A percentile compares a stretch with the other conserved stretches of the same genome.
These are phyloP conservation scores for Osmanthus fragrans DNA, from an alignment of 257 asterid genomes.

Conservation along the genomic window DNA sequence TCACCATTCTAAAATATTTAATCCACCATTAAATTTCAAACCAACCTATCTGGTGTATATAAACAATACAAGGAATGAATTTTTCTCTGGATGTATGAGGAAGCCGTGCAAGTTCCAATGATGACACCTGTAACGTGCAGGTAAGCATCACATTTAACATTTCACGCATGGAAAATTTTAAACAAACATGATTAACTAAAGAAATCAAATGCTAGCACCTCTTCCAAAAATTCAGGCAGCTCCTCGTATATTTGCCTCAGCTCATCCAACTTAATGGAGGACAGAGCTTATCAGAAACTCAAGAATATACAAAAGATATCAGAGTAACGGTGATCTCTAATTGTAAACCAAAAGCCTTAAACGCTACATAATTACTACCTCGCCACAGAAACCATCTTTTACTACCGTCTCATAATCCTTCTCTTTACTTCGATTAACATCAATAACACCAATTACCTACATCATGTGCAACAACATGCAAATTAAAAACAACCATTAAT, in stretches of 20 bases:
- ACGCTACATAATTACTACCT: conserved; percentile 48
- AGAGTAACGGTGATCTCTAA: conserved; percentile 10
- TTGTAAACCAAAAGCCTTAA: conserved; percentile 8
- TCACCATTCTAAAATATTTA: conserved; percentile 6
- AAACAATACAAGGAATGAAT: conserved; percentile 74
- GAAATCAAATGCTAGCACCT: conserved; percentile 53
- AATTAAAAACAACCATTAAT: not conserved
- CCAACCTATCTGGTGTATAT: conserved; percentile 90
- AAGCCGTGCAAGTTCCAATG: conserved; percentile 85
- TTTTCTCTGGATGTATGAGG: conserved; percentile 63
- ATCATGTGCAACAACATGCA: conserved; percentile 30
- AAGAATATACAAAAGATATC: conserved; percentile 26
- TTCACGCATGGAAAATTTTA: conserved; percentile 28
- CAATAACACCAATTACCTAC: conserved; percentile 87
- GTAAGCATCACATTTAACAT: conserved; percentile 25
- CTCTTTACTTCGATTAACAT: conserved; percentile 80
- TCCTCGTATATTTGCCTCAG: conserved; percentile 97
- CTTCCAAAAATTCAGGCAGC: conserved; percentile 92
- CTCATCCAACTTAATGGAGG: conserved; percentile 83
- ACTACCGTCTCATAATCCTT: conserved; percentile 88
- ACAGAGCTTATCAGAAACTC: conserved; percentile 20
- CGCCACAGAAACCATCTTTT: conserved; percentile 91
- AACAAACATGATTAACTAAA: conserved; percentile 24
- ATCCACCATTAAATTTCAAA: conserved; percentile 26
- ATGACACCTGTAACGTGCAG: conserved; percentile 62